Evolutionary conservation across 768 basidiomycete genomes (phyloP).

Genomic region (Auriscalpium vulgare): DNA sequence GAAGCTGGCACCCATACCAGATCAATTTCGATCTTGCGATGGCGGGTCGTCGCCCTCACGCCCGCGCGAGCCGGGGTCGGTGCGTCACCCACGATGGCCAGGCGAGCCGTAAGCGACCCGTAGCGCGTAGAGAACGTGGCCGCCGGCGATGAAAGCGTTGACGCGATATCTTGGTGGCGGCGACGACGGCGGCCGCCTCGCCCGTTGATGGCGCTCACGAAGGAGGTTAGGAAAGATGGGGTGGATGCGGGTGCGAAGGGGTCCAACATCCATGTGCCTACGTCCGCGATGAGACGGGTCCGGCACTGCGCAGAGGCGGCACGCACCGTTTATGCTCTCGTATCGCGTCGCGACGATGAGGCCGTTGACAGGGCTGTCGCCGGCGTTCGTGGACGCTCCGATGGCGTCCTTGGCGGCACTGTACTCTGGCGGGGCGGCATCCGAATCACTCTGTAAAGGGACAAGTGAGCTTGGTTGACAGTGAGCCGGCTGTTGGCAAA

Average conservation of each 20-base stretch:
- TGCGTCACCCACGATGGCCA: constrained; percentile 4
- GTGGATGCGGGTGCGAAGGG: constrained; percentile 1
- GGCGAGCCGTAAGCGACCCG: constrained; percentile 1
- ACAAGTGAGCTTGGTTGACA: no score
- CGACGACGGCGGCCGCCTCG: not conserved
- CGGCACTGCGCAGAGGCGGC: not conserved
- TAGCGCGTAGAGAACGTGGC: constrained; percentile 7
- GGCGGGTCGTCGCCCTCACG: constrained; percentile 4
- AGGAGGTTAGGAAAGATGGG: constrained; percentile 2
- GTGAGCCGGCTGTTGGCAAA: no score
- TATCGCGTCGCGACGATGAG: no score
- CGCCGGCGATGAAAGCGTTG: not conserved
- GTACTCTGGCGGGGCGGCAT: no score
- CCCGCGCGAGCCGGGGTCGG: constrained; percentile 1
- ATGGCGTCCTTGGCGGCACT: no score
- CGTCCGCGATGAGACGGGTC: not conserved
- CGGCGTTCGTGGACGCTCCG: no score
- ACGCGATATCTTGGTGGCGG: not conserved
- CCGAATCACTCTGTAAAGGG: no score
- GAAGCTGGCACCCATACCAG: constrained; percentile 1
- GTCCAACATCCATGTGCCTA: constrained; percentile 11
- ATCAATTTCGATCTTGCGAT: constrained; percentile 5
- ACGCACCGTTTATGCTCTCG: no score
- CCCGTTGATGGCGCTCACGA: not conserved
- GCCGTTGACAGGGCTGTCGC: no score